phyloP scores from a whole-genome alignment of 148 eudicot species.

The Vaccinium darrowii region DNA sequence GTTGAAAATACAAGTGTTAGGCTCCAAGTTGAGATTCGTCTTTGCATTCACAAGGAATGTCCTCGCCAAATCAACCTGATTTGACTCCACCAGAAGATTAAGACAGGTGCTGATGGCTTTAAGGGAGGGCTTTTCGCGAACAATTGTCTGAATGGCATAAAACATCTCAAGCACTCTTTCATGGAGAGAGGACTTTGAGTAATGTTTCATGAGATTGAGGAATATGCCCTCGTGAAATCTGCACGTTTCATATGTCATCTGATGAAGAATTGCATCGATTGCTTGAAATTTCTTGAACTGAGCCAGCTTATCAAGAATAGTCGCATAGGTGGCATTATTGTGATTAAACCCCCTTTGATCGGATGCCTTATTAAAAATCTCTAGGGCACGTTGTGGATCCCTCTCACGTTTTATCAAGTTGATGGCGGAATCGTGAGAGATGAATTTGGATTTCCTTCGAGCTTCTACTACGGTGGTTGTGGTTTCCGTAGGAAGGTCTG shows the following conservation, averaged over 20 bases:
- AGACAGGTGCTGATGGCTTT: constrained; percentile 90
- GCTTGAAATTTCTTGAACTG: constrained; percentile 58
- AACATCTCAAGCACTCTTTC: constrained; percentile 82
- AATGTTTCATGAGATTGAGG: constrained; percentile 83
- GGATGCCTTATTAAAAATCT: constrained; percentile 69
- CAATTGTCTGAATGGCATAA: constrained; percentile 51
- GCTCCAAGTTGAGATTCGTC: constrained; percentile 52
- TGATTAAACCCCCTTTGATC: constrained; percentile 82
- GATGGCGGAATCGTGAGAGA: constrained; percentile 64
- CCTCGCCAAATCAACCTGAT: constrained; percentile 65
- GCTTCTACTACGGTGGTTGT: constrained; percentile 4
- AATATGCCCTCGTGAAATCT: constrained; percentile 78
- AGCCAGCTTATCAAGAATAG: constrained; percentile 73
- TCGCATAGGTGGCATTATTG: constrained; percentile 71
- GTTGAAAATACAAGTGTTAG: constrained; percentile 91
- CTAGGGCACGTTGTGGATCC: constrained; percentile 73
- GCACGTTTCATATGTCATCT: constrained; percentile 84
- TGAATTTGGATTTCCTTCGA: constrained; percentile 44
- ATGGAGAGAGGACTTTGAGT: constrained; percentile 58
- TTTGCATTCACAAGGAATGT: constrained; percentile 51
- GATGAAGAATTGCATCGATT: constrained; percentile 66
- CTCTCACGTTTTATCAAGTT: constrained; percentile 62
- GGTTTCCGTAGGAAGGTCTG: constrained; percentile 40
- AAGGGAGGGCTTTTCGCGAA: constrained; percentile 72
- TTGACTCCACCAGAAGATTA: constrained; percentile 75